These are phyloP conservation scores for Mucor plumbeus DNA, from an alignment of 371 early-diverging fungal species.

Conservation along the genomic window DNA sequence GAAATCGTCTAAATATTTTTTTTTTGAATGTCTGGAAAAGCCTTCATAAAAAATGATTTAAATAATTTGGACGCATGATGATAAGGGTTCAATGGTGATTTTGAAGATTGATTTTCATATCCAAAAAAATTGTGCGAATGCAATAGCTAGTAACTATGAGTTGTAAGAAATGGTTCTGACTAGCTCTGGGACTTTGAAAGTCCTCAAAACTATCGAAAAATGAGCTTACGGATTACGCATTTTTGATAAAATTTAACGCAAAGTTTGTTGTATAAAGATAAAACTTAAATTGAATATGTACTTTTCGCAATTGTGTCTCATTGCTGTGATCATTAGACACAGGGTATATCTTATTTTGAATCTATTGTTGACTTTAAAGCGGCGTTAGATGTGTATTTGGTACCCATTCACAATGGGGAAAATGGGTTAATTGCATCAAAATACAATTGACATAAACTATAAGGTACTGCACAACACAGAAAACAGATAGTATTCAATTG, in stretches of 20 bases:
- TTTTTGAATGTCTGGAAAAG: no score
- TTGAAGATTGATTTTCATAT: background rate
- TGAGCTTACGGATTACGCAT: background rate
- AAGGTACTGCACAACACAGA: no score
- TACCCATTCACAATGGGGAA: no score
- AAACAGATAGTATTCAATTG: no score
- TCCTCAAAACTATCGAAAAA: background rate
- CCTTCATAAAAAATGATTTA: no score
- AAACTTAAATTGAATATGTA: background rate
- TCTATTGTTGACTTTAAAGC: background rate
- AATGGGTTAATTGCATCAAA: no score
- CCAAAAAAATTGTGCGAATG: background rate
- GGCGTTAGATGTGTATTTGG: background rate
- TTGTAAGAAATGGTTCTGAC: background rate
- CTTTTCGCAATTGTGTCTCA: background rate
- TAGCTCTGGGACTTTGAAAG: background rate
- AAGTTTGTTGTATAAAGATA: background rate
- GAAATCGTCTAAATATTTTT: no score
- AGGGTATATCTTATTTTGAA: no score
- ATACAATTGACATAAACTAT: no score
- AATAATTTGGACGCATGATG: background rate
- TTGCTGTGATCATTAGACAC: background rate
- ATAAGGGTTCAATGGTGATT: background rate
- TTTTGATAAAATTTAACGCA: background rate
- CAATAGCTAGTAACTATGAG: background rate